Evolutionary conservation across 2,329 filamentous ascomycete genomes (phyloP).

Genomic region (Rhynchosporium secalis): DNA sequence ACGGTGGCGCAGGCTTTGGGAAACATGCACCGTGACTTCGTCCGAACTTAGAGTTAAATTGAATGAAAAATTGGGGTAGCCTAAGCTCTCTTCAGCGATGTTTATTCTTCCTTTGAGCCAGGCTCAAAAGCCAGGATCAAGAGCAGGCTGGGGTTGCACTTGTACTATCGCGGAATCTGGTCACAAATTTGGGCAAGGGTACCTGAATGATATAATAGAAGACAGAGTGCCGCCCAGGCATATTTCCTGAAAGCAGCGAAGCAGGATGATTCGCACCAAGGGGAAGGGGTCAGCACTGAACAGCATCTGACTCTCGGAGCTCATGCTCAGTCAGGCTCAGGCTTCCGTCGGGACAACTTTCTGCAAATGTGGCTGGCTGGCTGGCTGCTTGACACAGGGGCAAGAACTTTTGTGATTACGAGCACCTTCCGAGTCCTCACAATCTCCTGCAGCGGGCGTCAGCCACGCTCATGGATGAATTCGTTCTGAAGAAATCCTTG

Average conservation of each 20-base stretch:
- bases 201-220: constrained; percentile 3
- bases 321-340: background rate
- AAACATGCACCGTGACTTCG: background rate
- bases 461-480: background rate
- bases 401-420: constrained; percentile 2
- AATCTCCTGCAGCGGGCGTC: constrained; percentile 1
- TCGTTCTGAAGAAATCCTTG: constrained; percentile 9
- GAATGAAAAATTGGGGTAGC: background rate
- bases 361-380: background rate
- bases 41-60: constrained; percentile 4
- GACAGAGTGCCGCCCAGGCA: background rate
- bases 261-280: background rate
- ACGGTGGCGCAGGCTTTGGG: background rate
- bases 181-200: background rate
- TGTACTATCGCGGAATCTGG: constrained; percentile 5
- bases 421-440: background rate
- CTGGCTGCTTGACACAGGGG: constrained; percentile 1
- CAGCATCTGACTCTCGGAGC: constrained; percentile 1
- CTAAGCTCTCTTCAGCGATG: constrained; percentile 8
- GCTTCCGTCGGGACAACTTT: constrained; percentile 1
- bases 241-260: background rate
- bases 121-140: background rate
- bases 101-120: constrained; percentile 8
- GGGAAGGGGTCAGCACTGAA: background rate
- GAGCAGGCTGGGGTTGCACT: background rate